Base-by-base conservation (phyloP, 2,329 filamentous ascomycete species). In the Leptographium radiaticola region DNA sequence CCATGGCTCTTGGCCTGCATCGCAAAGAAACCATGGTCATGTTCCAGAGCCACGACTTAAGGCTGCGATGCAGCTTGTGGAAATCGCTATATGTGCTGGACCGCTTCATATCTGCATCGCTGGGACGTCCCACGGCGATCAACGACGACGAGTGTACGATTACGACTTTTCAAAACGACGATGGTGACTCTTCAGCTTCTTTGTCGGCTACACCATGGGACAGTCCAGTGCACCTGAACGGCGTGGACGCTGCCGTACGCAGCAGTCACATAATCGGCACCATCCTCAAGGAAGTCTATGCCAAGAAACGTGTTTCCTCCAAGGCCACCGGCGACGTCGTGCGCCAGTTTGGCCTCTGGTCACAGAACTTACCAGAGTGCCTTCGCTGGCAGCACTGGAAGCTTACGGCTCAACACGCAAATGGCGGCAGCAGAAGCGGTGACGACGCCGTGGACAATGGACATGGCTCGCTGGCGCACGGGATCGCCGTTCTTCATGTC, bases 31-130 rank as follows among this genome's bases (percentile, higher is more conserved):
- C 76, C 3, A 74, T 79, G 66, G 65, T 70, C 13, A 71, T 80
- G 16, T 82, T 81, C 61, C 65, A 65, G 9, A 61, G 34, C 12
- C 45, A 42, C 2, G 49, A 48, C 18, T 51, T 50, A 2, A 43
- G 18, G 10, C 64, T 74, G 10, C 71, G 80, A 38, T 73, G 75
- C 33, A 83, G 79, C 49, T 64, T 85, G 4, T 86, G 81, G 82
- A 75, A 76, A 54, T 81, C 79, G 12, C 65, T 86, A 0, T 84
- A 83, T 55, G 70, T 86, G 15, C 70, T 86, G 9, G 83, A 86
- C 60, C 73, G 78, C 16, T 80, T 85, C 51, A 68, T 85, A 1
- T 76, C 81, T 1, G 76, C 79, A 30, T 80, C 79, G 2, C 67
- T 86, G 2, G 83, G 83, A 6, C 74, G 80, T 11, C 82, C 82